A percentile compares a stretch with the other conserved stretches of the same genome.
These are phyloP conservation scores for Epichloe hybrida DNA, from an alignment of 2,329 filamentous ascomycete species.

Conservation along the genomic window DNA sequence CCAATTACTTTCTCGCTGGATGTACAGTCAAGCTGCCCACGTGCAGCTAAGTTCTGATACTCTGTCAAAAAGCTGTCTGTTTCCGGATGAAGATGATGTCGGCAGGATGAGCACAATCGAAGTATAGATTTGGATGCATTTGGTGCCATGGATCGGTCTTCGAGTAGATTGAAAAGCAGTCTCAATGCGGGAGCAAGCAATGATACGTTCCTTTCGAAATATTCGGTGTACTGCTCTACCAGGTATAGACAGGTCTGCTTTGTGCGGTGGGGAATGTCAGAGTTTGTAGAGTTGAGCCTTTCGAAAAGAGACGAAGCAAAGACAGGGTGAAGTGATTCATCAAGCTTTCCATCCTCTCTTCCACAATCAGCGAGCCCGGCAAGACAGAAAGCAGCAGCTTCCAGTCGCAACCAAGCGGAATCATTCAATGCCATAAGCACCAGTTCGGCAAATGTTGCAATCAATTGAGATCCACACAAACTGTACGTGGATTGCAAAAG, in stretches of 20 bases:
- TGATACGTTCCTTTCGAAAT: constrained; percentile 57
- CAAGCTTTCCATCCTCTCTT: constrained; percentile 41
- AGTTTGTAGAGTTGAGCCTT: constrained; percentile 35
- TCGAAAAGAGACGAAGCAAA: constrained; percentile 48
- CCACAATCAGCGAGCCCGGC: constrained; percentile 54
- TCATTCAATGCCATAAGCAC: constrained; percentile 34
- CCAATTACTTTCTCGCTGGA: constrained; percentile 62
- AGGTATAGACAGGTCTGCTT: constrained; percentile 56
- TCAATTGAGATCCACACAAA: constrained; percentile 40
- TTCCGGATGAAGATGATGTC: constrained; percentile 53
- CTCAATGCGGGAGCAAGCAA: constrained; percentile 58
- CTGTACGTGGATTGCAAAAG: constrained; percentile 61
- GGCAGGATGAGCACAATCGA: constrained; percentile 62
- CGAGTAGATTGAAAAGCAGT: constrained; percentile 58
- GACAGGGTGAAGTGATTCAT: constrained; percentile 44
- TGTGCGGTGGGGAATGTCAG: constrained; percentile 45
- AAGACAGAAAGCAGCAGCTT: constrained; percentile 49
- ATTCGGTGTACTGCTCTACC: constrained; percentile 61
- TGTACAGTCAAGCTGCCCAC: constrained; percentile 42
- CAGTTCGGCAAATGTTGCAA: constrained; percentile 43
- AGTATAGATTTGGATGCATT: constrained; percentile 62
- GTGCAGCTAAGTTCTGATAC: constrained; percentile 50
- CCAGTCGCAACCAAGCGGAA: constrained; percentile 44
- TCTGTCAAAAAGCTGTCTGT: constrained; percentile 56
- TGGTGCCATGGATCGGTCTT: constrained; percentile 46